These are phyloP conservation scores for Prunus salicina DNA, from an alignment of 306 rosid genomes.

Conservation along the genomic window DNA sequence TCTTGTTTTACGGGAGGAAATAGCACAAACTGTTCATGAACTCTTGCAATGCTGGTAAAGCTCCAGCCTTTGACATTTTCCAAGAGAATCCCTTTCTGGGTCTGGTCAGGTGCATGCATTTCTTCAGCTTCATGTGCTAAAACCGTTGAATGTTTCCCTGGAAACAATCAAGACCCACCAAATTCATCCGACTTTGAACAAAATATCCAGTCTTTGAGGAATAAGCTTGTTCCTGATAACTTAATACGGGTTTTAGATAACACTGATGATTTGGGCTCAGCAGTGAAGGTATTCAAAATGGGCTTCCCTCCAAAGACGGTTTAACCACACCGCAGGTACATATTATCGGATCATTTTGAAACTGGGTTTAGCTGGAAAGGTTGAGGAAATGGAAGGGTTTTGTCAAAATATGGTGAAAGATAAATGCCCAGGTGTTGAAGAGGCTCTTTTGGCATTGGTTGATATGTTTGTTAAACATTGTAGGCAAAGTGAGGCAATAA, in stretches of 20 bases:
- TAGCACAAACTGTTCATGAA: constrained; percentile 15
- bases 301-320: constrained; percentile 68
- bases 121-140: constrained; percentile 46
- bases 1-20: constrained; percentile 4
- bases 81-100: constrained; percentile 53
- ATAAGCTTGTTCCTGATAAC: constrained; percentile 54
- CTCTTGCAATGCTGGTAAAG: constrained; percentile 61
- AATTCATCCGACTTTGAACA: constrained; percentile 43
- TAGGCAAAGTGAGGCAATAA: constrained; percentile 58
- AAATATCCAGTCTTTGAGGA: constrained; percentile 47
- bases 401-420: constrained; percentile 59
- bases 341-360: constrained; percentile 56
- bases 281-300: constrained; percentile 72
- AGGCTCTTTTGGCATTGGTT: constrained; percentile 52
- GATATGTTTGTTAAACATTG: constrained; percentile 40
- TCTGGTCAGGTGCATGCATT: constrained; percentile 31
- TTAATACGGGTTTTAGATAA: constrained; percentile 52
- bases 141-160: constrained; percentile 38
- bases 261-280: constrained; percentile 56
- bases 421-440: constrained; percentile 54
- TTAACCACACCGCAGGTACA: constrained; percentile 52
- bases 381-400: constrained; percentile 56
- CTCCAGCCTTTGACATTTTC: constrained; percentile 41
- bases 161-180: constrained; percentile 31
- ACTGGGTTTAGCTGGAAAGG: constrained; percentile 70